A percentile compares a stretch with the other conserved stretches of the same genome.
Conservation (phyloP, 306 rosid genomes). For the Coriaria nepalensis region DNA sequence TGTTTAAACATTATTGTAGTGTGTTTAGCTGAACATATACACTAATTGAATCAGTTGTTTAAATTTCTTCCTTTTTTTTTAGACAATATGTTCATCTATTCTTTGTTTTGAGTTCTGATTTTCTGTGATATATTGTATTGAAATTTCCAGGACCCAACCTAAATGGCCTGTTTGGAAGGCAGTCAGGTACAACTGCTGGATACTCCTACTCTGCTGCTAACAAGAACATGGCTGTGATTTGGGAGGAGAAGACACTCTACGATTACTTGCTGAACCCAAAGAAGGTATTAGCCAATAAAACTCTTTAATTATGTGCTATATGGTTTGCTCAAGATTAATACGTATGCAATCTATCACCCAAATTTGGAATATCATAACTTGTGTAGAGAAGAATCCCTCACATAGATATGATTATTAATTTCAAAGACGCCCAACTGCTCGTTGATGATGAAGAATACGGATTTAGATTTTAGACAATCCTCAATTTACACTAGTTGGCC, state of each 20-base stretch:
- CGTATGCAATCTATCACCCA: too few relatives aligned
- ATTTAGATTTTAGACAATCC: too few relatives aligned
- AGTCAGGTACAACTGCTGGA: slow-evolving; percentile 84
- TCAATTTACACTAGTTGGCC: too few relatives aligned
- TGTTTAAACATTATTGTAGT: too few relatives aligned
- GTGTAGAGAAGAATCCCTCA: not conserved
- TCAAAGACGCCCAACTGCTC: too few relatives aligned
- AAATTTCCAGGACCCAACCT: slow-evolving; percentile 69
- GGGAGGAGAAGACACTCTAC: slow-evolving; percentile 84
- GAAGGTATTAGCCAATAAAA: slow-evolving; percentile 54
- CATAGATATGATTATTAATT: too few relatives aligned
- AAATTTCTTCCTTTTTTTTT: not conserved
- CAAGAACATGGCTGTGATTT: slow-evolving; percentile 80
- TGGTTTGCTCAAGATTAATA: too few relatives aligned
- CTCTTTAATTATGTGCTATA: too few relatives aligned
- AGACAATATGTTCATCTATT: not conserved
- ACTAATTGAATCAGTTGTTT: not conserved
- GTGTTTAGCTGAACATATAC: too few relatives aligned
- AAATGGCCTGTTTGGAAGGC: slow-evolving; percentile 84
- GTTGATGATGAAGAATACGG: too few relatives aligned
- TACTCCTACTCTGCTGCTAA: slow-evolving; percentile 84
- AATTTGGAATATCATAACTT: too few relatives aligned
- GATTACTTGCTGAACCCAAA: slow-evolving; percentile 89
- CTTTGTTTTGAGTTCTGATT: not conserved
- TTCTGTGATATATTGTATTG: not conserved